Evolutionary conservation across 495 filamentous ascomycete species (phyloP), one percentile per base, ranked within the genome.

Genomic region (Tirmania nivea): DNA sequence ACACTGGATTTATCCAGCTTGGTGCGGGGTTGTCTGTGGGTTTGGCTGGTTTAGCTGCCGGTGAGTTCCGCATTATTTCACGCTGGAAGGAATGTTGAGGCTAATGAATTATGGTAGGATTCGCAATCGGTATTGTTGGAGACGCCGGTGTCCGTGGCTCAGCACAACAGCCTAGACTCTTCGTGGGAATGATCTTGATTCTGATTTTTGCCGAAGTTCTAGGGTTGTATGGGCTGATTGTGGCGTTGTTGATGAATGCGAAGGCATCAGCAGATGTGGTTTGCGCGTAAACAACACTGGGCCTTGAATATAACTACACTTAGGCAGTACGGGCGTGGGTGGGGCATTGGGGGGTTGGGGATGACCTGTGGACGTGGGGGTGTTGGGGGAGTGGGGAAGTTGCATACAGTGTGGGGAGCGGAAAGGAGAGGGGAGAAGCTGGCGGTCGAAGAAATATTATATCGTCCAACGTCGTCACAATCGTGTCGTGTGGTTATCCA

Each of bases 141-240:
- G 90, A 97, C 64, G 90, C 90, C 65, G 90, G 90, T 85, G 90
- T 97, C 58, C 83, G 90, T 63, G 90, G 90, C 72, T 89, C 92
- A 62, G 90, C 90, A 58, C 90, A 97, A 69, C 90, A 97, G 70
- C 92, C 90, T 49, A 77, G 88, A 64, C 78, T 97, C 52, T 97
- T 94, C 74, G 90, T 97, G 70, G 90, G 90, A 75, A 97, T 97
- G 90, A 96, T 97, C 73, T 72, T 97, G 65, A 97, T 97, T 75
- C 87, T 97, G 75, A 97, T 97, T 94, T 97, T 97, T 75, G 90
- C 92, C 65, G 90, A 96, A 93, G 90, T 96, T 59, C 71, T 97
- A 79, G 90, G 87, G 85, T 83, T 97, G 48, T 97, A 97, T 73
- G 90, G 90, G 60, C 74, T 97, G 61, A 97, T 97, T 65, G 90